A percentile compares a stretch with the other conserved stretches of the same genome.
Evolutionary conservation across 768 basidiomycete genomes (phyloP).

Genomic region (Russula vinacea): DNA sequence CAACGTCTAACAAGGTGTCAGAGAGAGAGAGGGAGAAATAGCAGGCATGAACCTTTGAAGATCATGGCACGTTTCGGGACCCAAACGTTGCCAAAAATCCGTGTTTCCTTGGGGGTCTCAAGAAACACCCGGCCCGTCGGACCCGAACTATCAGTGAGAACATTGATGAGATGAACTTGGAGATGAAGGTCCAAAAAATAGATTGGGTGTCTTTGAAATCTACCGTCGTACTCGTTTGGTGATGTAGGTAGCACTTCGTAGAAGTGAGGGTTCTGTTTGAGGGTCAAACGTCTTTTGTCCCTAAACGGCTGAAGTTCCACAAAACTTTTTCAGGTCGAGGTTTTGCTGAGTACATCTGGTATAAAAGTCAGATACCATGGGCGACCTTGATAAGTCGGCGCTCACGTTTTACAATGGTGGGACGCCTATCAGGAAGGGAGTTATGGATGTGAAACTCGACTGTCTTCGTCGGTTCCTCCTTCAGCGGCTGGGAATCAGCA

Average conservation of each 20-base stretch:
- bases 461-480: background rate
- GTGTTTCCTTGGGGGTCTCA: background rate
- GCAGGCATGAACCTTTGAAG: conserved; percentile 7
- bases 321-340: conserved; percentile 1
- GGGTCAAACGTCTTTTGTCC: conserved; percentile 7
- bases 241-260: conserved; percentile 6
- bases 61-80: background rate
- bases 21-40: background rate
- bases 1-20: background rate
- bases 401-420: conserved; percentile 7
- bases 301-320: conserved; percentile 23
- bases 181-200: background rate
- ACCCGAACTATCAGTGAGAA: conserved; percentile 11
- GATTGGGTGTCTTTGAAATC: conserved; percentile 2
- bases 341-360: conserved; percentile 9
- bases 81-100: conserved; percentile 22
- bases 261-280: conserved; percentile 22
- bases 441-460: background rate
- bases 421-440: background rate
- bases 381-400: no score
- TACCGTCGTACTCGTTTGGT: background rate
- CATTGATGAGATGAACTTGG: no score
- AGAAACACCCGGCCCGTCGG: conserved; percentile 11
- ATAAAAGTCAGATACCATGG: background rate
- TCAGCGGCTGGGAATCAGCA: background rate